Percentiles rank a stretch among this genome's conserved stretches.
phyloP scores from a whole-genome alignment of 805 yeast species.

The Nakazawaea ishiwadae region DNA sequence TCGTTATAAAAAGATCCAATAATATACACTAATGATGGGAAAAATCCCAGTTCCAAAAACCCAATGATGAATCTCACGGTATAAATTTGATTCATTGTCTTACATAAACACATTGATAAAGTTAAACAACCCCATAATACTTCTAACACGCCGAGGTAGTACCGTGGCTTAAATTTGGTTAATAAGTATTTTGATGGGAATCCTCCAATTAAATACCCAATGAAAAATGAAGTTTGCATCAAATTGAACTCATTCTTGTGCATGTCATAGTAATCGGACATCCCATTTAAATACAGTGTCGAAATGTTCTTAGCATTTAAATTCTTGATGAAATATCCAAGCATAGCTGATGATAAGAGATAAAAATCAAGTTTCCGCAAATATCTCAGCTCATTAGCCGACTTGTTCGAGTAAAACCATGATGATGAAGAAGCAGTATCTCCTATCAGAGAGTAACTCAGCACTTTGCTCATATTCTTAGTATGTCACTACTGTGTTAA shows the following conservation, averaged over 20 bases:
- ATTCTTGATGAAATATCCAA: constrained; percentile 30
- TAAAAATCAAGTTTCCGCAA: constrained; percentile 17
- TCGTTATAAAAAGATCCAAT: constrained; percentile 33
- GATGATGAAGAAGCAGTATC: too few relatives aligned
- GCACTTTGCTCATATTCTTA: too few relatives aligned
- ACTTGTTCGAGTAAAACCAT: not conserved
- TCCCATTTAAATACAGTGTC: constrained; percentile 31
- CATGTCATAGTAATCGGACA: constrained; percentile 30
- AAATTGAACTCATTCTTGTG: constrained; percentile 13
- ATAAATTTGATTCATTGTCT: constrained; percentile 14
- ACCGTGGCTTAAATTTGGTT: constrained; percentile 37
- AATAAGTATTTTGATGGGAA: constrained; percentile 42
- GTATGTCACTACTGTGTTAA: too few relatives aligned
- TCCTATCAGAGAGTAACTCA: too few relatives aligned
- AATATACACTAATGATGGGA: constrained; percentile 43
- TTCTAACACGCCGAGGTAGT: constrained; percentile 39
- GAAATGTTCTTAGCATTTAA: constrained; percentile 28
- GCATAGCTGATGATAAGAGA: constrained; percentile 10
- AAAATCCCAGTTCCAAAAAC: constrained; percentile 42
- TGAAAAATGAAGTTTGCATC: constrained; percentile 16
- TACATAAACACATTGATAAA: constrained; percentile 23
- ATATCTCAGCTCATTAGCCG: constrained; percentile 9
- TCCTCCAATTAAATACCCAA: constrained; percentile 48
- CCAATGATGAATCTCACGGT: constrained; percentile 33
- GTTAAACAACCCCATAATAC: constrained; percentile 40